Evolutionary conservation across 1,139 yeast species (phyloP).

Genomic region (Meyerozyma sp.): DNA sequence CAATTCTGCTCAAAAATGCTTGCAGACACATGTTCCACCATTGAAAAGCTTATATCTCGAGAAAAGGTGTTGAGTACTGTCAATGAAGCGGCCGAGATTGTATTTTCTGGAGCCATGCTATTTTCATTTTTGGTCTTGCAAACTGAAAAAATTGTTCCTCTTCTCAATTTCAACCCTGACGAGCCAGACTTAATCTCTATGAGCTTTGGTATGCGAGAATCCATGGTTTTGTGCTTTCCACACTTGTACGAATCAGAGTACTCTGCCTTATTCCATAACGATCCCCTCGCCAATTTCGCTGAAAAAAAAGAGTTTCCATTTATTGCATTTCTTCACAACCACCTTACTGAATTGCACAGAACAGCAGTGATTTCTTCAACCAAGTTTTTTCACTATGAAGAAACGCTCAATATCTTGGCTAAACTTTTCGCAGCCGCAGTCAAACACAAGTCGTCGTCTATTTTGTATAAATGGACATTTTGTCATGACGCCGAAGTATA

Average conservation of each 20-base stretch:
- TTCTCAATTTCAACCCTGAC: constrained; percentile 17
- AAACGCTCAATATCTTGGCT: constrained; percentile 11
- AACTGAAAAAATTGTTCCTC: constrained; percentile 25
- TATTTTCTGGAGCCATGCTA: constrained; percentile 18
- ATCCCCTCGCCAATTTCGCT: constrained; percentile 8
- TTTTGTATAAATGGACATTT: constrained; percentile 24
- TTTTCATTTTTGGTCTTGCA: constrained; percentile 26
- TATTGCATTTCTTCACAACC: constrained; percentile 10
- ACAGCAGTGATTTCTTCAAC: constrained; percentile 7
- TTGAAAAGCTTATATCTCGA: constrained; percentile 6
- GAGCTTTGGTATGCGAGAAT: constrained; percentile 13
- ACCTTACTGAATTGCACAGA: constrained; percentile 5
- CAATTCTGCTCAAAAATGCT: neutral
- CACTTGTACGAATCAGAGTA: constrained; percentile 10
- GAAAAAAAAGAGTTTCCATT: constrained; percentile 12
- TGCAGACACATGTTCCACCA: constrained; percentile 4
- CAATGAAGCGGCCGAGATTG: constrained; percentile 16
- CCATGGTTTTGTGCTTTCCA: constrained; percentile 11
- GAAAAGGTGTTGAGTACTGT: constrained; percentile 6
- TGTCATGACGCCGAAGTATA: constrained; percentile 14
- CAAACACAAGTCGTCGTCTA: constrained; percentile 18
- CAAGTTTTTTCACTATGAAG: constrained; percentile 7
- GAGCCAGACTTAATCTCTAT: constrained; percentile 17
- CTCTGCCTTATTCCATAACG: constrained; percentile 11
- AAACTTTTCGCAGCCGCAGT: constrained; percentile 11